Conservation (phyloP, 1,284 basidiomycete species). For the Sanghuangporus sanghuang region DNA sequence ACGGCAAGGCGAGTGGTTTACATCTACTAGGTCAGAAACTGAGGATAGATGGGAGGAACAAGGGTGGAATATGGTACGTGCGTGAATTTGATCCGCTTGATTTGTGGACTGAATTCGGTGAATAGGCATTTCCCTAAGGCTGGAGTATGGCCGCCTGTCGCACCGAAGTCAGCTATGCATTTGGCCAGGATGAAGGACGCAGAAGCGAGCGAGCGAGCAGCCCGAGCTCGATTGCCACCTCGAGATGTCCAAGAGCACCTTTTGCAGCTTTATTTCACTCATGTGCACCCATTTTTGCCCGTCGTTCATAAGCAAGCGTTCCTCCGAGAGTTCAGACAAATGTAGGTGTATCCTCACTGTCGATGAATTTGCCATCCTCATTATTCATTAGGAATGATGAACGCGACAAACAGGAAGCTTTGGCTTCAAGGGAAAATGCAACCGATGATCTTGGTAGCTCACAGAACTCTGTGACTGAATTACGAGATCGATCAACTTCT, state of each 20-base stretch:
- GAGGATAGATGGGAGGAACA: slow-evolving; percentile 57
- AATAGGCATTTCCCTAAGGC: slow-evolving; percentile 75
- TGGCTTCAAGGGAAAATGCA: not conserved
- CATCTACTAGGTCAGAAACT: slow-evolving; percentile 66
- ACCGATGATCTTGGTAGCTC: not conserved
- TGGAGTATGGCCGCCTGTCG: slow-evolving; percentile 74
- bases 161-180: slow-evolving; percentile 24
- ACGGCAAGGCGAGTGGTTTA: slow-evolving; percentile 76
- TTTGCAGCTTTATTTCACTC: slow-evolving; percentile 70
- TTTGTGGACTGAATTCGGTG: slow-evolving; percentile 12
- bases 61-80: slow-evolving; percentile 72
- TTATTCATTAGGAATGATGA: slow-evolving; percentile 6
- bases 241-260: slow-evolving; percentile 58
- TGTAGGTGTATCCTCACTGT: slow-evolving; percentile 27
- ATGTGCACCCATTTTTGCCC: slow-evolving; percentile 73
- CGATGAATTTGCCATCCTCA: not conserved
- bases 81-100: slow-evolving; percentile 14
- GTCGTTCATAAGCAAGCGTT: slow-evolving; percentile 69
- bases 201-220: slow-evolving; percentile 34
- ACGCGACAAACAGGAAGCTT: not conserved
- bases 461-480: not conserved
- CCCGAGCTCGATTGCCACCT: slow-evolving; percentile 43
- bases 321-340: slow-evolving; percentile 49
- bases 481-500: not conserved
- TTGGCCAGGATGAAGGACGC: slow-evolving; percentile 23